Evolutionary conservation across 2,329 filamentous ascomycete species (phyloP).

Genomic region (Colletotrichum tamarilloi): DNA sequence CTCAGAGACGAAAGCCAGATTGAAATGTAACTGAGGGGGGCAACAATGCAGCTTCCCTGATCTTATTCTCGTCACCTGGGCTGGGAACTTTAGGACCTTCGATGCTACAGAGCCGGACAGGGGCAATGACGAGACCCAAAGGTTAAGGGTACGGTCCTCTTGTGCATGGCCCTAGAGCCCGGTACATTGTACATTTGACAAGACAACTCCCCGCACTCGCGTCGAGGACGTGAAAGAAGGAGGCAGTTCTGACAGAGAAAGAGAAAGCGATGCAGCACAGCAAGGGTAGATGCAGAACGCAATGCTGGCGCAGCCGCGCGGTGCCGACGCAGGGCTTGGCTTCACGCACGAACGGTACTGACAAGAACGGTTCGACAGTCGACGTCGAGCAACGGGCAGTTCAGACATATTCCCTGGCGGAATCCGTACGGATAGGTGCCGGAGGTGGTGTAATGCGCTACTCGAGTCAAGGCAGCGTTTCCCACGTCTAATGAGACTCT

Average conservation of each 20-base stretch:
- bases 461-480: slow-evolving; percentile 26
- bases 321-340: slow-evolving; percentile 7
- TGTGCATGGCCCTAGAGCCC: neutral
- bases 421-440: neutral
- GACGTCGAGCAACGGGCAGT: neutral
- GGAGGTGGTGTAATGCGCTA: neutral
- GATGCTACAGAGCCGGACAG: neutral
- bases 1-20: neutral
- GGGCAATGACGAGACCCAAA: slow-evolving; percentile 14
- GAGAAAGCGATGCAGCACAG: neutral
- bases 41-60: neutral
- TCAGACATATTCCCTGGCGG: neutral
- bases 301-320: slow-evolving; percentile 6
- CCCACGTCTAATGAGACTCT: slow-evolving; percentile 8
- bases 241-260: neutral
- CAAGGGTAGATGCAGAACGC: neutral
- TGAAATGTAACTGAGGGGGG: neutral
- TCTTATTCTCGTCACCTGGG: neutral
- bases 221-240: neutral
- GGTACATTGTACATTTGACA: neutral
- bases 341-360: neutral
- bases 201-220: slow-evolving; percentile 8
- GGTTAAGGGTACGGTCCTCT: neutral
- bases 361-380: neutral
- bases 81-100: neutral